Percentiles rank a stretch among this genome's conserved stretches.
These are phyloP conservation scores for Cyphellophora attinorum DNA, from an alignment of 2,329 filamentous ascomycete species.

Conservation along the genomic window DNA sequence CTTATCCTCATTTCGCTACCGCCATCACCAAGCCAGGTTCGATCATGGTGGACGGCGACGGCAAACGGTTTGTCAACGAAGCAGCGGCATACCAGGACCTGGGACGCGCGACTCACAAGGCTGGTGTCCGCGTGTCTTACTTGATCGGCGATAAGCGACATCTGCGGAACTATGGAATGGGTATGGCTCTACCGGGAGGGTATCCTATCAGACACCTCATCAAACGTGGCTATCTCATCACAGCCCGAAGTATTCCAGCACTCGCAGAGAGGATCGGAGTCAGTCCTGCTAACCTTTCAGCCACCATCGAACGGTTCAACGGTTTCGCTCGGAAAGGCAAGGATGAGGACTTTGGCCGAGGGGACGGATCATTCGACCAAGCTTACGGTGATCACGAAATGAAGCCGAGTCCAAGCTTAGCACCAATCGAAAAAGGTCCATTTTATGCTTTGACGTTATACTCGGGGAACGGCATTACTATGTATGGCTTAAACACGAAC, in stretches of 20 bases:
- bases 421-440: constrained; percentile 19
- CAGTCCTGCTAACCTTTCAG: constrained; percentile 11
- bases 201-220: constrained; percentile 6
- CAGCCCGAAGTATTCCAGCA: constrained; percentile 3
- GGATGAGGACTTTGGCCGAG: constrained; percentile 26
- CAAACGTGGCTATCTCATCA: constrained; percentile 6
- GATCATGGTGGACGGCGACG: constrained; percentile 26
- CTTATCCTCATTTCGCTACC: constrained; percentile 21
- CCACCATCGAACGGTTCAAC: constrained; percentile 24
- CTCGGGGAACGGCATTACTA: constrained; percentile 28
- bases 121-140: constrained; percentile 1
- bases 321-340: constrained; percentile 20
- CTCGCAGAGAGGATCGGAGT: constrained; percentile 21
- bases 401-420: constrained; percentile 23
- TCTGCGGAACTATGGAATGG: constrained; percentile 8
- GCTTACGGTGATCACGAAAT: constrained; percentile 23
- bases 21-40: constrained; percentile 24
- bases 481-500: neutral
- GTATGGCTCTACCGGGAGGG: constrained; percentile 3
- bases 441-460: constrained; percentile 25
- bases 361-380: constrained; percentile 21
- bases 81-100: constrained; percentile 22
- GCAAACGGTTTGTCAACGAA: constrained; percentile 27
- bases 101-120: constrained; percentile 1
- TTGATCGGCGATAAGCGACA: constrained; percentile 4